Evolutionary conservation across 371 early-diverging fungal species (phyloP).

Genomic region (Mortierella sp.): DNA sequence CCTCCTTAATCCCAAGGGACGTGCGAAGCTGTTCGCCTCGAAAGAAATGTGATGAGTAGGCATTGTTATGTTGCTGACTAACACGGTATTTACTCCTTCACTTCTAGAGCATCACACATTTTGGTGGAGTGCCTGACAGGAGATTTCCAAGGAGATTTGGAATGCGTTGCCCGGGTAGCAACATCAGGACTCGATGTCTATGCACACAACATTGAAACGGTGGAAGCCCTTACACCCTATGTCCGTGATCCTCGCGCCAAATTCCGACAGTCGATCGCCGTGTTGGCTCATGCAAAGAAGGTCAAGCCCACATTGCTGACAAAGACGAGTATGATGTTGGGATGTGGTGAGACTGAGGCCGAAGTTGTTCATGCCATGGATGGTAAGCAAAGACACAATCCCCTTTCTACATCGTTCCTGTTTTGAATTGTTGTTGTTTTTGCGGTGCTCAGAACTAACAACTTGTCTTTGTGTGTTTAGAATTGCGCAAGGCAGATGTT

Average conservation of each 20-base stretch:
- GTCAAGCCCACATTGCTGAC: constrained; percentile 85
- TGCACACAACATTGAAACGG: constrained; percentile 98
- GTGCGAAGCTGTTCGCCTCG: too few species aligned
- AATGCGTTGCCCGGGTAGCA: constrained; percentile 85
- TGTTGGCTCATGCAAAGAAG: constrained; percentile 89
- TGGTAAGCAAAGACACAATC: constrained; percentile 54
- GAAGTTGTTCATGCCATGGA: constrained; percentile 91
- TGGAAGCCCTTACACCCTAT: constrained; percentile 87
- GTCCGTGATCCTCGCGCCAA: constrained; percentile 96
- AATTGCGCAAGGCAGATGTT: constrained; percentile 85
- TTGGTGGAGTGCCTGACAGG: constrained; percentile 97
- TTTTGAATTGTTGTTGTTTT: too few species aligned
- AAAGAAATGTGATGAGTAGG: too few species aligned
- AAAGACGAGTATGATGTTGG: constrained; percentile 98
- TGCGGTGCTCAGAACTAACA: too few species aligned
- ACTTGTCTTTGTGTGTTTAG: constrained; percentile 46
- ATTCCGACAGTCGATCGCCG: constrained; percentile 91
- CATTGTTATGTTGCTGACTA: too few species aligned
- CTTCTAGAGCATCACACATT: constrained; percentile 90
- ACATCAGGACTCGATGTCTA: constrained; percentile 95
- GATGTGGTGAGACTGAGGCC: constrained; percentile 95
- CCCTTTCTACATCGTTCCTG: too few species aligned
- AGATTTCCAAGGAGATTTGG: constrained; percentile 90
- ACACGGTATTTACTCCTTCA: too few species aligned
- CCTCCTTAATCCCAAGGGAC: too few species aligned